Evolutionary conservation across 345 rosid genomes (phyloP).

Genomic region (Trapa incisa): DNA sequence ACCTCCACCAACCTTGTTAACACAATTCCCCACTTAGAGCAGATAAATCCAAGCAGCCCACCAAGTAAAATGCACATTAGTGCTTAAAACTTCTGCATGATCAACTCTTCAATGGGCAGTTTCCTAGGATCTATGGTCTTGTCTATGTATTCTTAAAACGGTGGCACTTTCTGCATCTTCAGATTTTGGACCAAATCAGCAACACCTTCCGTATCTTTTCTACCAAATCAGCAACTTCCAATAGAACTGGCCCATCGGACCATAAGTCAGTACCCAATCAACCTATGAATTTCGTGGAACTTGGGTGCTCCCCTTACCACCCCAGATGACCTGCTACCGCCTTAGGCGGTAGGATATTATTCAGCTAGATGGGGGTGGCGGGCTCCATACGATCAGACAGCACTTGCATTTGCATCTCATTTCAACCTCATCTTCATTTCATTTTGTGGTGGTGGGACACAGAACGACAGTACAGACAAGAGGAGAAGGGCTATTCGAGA

Average conservation of each 20-base stretch:
- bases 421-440: constrained; percentile 6
- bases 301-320: not conserved
- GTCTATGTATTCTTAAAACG: not conserved
- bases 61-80: too few relatives aligned
- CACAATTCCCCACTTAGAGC: too few relatives aligned
- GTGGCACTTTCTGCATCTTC: not conserved
- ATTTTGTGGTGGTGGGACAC: not conserved
- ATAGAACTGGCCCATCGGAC: not conserved
- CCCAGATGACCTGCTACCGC: constrained; percentile 6
- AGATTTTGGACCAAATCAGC: not conserved
- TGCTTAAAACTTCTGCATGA: too few relatives aligned
- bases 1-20: too few relatives aligned
- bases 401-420: not conserved
- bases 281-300: not conserved
- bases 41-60: too few relatives aligned
- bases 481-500: too few relatives aligned
- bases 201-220: not conserved
- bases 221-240: not conserved
- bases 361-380: not conserved
- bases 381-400: not conserved
- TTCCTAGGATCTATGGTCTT: not conserved
- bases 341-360: constrained; percentile 5
- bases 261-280: not conserved
- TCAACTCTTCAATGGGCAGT: not conserved
- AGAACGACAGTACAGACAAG: not conserved